Percentiles rank a stretch among this genome's conserved stretches.
phyloP scores from a whole-genome alignment of 2,329 filamentous ascomycete species.

The Hypocrella siamensis region DNA sequence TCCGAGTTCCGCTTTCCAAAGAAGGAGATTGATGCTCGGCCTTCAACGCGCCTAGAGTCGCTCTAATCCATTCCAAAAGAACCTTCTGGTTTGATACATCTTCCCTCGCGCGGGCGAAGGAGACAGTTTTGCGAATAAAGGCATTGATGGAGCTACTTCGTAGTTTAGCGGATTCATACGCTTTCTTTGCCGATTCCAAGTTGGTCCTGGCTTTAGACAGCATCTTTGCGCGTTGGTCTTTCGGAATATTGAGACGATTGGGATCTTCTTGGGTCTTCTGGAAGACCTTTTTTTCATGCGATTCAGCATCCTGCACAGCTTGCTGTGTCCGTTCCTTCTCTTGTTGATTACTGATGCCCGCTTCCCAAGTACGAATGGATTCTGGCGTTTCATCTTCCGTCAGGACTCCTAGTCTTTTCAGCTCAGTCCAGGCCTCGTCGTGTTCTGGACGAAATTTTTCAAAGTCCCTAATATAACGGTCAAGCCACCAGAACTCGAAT shows the following conservation, averaged over 20 bases:
- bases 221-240: slow-evolving; percentile 3
- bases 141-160: slow-evolving; percentile 1
- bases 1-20: not conserved
- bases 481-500: slow-evolving; percentile 13
- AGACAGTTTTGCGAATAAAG: slow-evolving; percentile 4
- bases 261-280: slow-evolving; percentile 2
- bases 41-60: no score
- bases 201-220: not conserved
- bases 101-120: slow-evolving; percentile 4
- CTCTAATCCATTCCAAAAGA: slow-evolving; percentile 12
- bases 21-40: not conserved
- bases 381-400: slow-evolving; percentile 7
- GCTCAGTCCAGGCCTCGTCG: slow-evolving; percentile 14
- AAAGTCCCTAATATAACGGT: slow-evolving; percentile 7
- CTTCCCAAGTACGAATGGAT: slow-evolving; percentile 3
- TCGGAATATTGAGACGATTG: slow-evolving; percentile 1
- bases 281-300: slow-evolving; percentile 1
- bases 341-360: not conserved
- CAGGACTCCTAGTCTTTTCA: slow-evolving; percentile 13
- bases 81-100: slow-evolving; percentile 7
- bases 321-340: slow-evolving; percentile 1
- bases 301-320: slow-evolving; percentile 1
- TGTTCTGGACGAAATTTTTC: slow-evolving; percentile 9
- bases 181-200: slow-evolving; percentile 1
- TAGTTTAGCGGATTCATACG: not conserved